A percentile compares a stretch with the other conserved stretches of the same genome.
These are phyloP conservation scores for Beta corolliflora DNA, from an alignment of 179 eudicot species.

Conservation along the genomic window DNA sequence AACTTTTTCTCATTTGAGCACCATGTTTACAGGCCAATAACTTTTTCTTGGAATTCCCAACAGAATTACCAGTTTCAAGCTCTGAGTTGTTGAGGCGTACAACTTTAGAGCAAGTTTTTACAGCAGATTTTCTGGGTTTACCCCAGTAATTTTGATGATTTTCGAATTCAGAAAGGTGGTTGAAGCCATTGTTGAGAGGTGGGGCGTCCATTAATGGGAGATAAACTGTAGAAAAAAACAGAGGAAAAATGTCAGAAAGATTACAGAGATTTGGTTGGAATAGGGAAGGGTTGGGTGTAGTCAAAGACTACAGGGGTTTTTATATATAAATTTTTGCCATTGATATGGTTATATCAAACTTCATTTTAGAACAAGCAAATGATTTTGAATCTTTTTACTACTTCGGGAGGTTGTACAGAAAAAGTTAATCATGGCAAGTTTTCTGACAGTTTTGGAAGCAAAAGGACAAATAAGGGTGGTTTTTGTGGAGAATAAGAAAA, in stretches of 20 bases:
- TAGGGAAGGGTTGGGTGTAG: not conserved
- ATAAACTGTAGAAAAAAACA: not conserved
- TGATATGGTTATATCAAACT: too few relatives aligned
- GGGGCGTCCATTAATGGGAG: not conserved
- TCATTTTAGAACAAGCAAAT: too few relatives aligned
- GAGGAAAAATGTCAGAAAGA: not conserved
- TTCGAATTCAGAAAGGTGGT: not conserved
- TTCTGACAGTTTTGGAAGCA: too few relatives aligned
- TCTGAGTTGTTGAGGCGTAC: not conserved
- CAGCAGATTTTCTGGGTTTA: not conserved
- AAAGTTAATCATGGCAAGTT: too few relatives aligned
- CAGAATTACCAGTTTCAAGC: not conserved
- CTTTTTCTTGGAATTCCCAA: not conserved
- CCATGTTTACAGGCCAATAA: not conserved
- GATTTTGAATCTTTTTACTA: too few relatives aligned
- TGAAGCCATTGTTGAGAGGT: not conserved
- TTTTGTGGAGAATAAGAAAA: too few relatives aligned
- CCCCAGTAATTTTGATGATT: not conserved
- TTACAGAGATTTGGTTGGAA: not conserved
- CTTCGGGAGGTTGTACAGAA: too few relatives aligned
- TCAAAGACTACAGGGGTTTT: not conserved
- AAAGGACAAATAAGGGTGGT: too few relatives aligned
- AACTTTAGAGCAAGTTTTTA: not conserved
- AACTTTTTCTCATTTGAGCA: not conserved
- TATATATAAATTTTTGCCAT: not conserved